Base-by-base conservation (phyloP, 306 rosid genomes). In the Trifolium subterraneum region DNA sequence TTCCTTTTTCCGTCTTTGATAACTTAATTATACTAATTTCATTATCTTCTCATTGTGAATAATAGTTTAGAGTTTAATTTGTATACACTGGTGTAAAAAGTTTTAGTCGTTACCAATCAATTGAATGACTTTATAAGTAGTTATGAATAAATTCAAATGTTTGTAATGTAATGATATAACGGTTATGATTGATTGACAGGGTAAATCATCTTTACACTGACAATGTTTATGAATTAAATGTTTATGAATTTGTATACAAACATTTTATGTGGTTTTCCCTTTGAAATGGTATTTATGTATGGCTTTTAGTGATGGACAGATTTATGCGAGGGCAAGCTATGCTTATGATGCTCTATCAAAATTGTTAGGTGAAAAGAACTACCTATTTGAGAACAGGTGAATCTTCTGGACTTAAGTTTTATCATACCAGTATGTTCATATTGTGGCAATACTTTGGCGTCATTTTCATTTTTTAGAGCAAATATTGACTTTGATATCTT, bases 371-470 rank as follows among this genome's bases (percentile, higher is more conserved):
- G 96, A 89, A 74, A 85, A 92, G 12, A 78, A 75, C 42, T 90
- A 83, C 81, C 80, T 95, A 22, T 86, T 84, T 71, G 97, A 84
- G 67, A 80, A 85, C 84, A 86, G 96, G 99, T 95, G 79, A 82
- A 29, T 73, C 77, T 78, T 84, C 52, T 79, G 67, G 69, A 15
- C 42, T 14, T 14, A 5, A 69, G 36, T 68, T 64, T 54, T 52
- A 8, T 51, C 31, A 58, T 8, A 55, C 54, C 50, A 56, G 42
- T 78, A 42, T 73, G 38, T 8, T 25, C n/a, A 44, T 13, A 13
- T 44, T 16, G 13, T 44, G 10, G 68, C 72, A 64, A 31, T n/a
- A 60, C 41, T 62, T 36, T 58, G 38, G 31, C 64, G 54, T 59
- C 42, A 78, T 76, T 52, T 42, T 54, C 63, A 9, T 48, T 51